Percentiles rank a stretch among this genome's conserved stretches.
phyloP scores from a whole-genome alignment of 2,329 filamentous ascomycete species.

The Helotiales sp. region DNA sequence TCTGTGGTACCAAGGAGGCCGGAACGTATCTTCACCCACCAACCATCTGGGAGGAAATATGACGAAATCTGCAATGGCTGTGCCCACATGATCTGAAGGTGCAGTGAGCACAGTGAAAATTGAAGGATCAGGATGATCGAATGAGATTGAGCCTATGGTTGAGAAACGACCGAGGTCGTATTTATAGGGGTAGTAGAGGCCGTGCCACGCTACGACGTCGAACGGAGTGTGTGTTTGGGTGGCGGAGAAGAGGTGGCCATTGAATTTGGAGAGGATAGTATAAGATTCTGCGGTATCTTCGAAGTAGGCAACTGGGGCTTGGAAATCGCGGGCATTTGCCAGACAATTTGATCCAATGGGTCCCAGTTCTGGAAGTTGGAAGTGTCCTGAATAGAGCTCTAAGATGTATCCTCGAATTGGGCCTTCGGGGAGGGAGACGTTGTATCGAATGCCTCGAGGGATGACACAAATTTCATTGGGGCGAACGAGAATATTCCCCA shows the following conservation, averaged over 20 bases:
- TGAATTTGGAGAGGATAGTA: slow-evolving; percentile 64
- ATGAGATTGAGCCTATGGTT: slow-evolving; percentile 70
- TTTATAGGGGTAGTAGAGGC: slow-evolving; percentile 78
- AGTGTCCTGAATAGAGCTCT: slow-evolving; percentile 73
- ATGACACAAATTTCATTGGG: slow-evolving; percentile 78
- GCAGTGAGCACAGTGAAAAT: slow-evolving; percentile 71
- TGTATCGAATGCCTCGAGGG: slow-evolving; percentile 72
- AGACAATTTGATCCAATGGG: slow-evolving; percentile 73
- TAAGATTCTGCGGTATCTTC: slow-evolving; percentile 48
- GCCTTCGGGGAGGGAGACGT: slow-evolving; percentile 62
- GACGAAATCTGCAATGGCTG: slow-evolving; percentile 63
- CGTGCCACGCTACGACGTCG: slow-evolving; percentile 79
- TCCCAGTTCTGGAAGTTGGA: slow-evolving; percentile 68
- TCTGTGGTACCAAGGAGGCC: slow-evolving; percentile 63
- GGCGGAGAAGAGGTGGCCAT: slow-evolving; percentile 65
- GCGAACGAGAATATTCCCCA: slow-evolving; percentile 72
- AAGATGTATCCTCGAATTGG: slow-evolving; percentile 72
- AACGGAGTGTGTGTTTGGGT: slow-evolving; percentile 71
- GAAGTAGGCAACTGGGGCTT: slow-evolving; percentile 69
- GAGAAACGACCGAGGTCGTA: slow-evolving; percentile 80
- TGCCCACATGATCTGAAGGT: slow-evolving; percentile 53
- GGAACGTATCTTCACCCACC: slow-evolving; percentile 59
- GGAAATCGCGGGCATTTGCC: slow-evolving; percentile 76
- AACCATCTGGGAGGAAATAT: slow-evolving; percentile 67
- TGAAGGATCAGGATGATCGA: slow-evolving; percentile 75